These are phyloP conservation scores for Microcos paniculata DNA, from an alignment of 345 rosid genomes.

Conservation along the genomic window DNA sequence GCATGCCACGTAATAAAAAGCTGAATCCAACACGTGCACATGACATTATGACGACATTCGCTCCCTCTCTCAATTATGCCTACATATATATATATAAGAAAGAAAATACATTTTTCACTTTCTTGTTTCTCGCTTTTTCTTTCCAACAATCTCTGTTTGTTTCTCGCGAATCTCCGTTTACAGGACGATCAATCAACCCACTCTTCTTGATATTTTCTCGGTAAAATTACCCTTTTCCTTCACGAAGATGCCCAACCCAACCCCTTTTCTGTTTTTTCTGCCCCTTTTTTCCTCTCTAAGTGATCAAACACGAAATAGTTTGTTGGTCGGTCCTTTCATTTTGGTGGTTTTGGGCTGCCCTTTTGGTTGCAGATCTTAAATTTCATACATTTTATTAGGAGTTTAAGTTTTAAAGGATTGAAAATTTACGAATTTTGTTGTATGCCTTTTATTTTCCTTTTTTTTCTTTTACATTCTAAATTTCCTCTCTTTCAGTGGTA, in stretches of 20 bases:
- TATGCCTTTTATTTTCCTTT: too few species aligned
- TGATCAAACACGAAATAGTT: neutral
- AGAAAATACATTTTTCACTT: neutral
- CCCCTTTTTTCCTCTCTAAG: neutral
- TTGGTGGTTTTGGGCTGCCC: neutral
- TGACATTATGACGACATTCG: neutral
- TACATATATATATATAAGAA: too few species aligned
- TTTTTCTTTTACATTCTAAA: neutral
- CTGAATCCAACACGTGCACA: neutral
- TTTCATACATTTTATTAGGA: neutral
- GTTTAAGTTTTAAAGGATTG: neutral
- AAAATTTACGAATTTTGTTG: neutral
- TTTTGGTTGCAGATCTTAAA: neutral
- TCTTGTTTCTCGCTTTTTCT: neutral
- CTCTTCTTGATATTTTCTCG: neutral
- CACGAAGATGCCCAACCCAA: neutral
- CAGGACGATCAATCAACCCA: neutral
- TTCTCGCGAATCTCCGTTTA: neutral
- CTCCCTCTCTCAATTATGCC: neutral
- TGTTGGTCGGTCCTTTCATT: neutral
- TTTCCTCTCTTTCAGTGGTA: neutral
- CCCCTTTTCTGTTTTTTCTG: neutral
- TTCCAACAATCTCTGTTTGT: neutral
- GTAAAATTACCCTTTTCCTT: neutral
- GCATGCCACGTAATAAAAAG: neutral